Conservation (phyloP, 768 basidiomycete species). For the Xanthoconium stramineum region DNA sequence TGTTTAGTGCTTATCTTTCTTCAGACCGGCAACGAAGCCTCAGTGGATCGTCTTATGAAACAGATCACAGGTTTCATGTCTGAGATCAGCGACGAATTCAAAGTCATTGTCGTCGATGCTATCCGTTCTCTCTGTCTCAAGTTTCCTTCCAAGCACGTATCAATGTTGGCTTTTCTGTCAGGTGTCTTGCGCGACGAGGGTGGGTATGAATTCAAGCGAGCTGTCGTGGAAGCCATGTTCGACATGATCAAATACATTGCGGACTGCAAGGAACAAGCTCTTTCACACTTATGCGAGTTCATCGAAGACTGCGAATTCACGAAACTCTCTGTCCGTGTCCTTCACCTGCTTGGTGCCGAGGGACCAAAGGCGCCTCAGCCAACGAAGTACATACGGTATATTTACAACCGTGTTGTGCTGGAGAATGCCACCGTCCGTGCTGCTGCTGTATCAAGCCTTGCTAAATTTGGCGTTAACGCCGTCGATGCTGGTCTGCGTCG, state of each 20-base stretch:
- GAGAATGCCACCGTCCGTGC: conserved; percentile 98
- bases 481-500: conserved; percentile 73
- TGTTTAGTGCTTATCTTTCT: conserved; percentile 7
- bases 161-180: conserved; percentile 96
- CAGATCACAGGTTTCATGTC: conserved; percentile 99
- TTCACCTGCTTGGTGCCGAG: conserved; percentile 93
- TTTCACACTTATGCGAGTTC: conserved; percentile 98
- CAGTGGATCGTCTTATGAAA: conserved; percentile 98
- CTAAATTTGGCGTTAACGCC: conserved; percentile 94
- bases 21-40: conserved; percentile 97
- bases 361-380: conserved; percentile 96
- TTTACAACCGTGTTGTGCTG: conserved; percentile 98
- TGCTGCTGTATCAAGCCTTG: conserved; percentile 91
- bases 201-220: conserved; percentile 98
- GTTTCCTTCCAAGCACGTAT: conserved; percentile 94
- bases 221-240: conserved; percentile 98
- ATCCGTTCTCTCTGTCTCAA: conserved; percentile 98
- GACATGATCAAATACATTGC: conserved; percentile 99
- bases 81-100: conserved; percentile 99
- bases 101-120: conserved; percentile 98
- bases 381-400: conserved; percentile 98
- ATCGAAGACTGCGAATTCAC: conserved; percentile 99
- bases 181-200: conserved; percentile 97
- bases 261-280: conserved; percentile 95
- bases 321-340: conserved; percentile 94